Base-by-base conservation (phyloP, 176 grass and related monocot species). In the Sorghum bicolor region DNA sequence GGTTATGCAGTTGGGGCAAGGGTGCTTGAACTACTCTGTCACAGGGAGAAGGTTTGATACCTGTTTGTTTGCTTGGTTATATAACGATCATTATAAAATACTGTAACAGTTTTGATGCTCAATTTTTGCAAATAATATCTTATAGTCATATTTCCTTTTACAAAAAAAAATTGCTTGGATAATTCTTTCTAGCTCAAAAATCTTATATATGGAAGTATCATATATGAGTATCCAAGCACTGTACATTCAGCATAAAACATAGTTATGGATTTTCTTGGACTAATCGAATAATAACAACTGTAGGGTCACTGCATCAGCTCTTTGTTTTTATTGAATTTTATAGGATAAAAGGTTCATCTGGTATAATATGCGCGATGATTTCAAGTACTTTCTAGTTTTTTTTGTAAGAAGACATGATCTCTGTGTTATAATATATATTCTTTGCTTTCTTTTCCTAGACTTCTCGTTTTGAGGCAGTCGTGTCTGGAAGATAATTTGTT, bases 1-100 rank as follows among this genome's bases (percentile, higher is more conserved):
- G 96, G 96, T 62, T 98, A 95, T 90, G 91, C 91, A 86, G 91
- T 98, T 76, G 96, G 96, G 76, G 91, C 91, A 67, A 95, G 96
- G 93, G 87, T 95, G 74, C 93, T 98, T 75, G 96, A 98, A 87
- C 93, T 98, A 77, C 89, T 98, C 16, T 98, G 93, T 75, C 96
- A 95, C 77, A 90, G 96, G 74, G 96, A 98, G 44, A 98, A 98
- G 87, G 96, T 95, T 67, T 73, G 63, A 7, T 68, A 67, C 53
- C 47, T 8, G 26, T 44, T 55, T 66, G 44, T 71, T 58, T 17
- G 15, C 55, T 40, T 29, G 44, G 22, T 36, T 33, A 67, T 86
- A 65, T 67, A 73, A 17, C 43, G 41, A 14, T 9, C 36, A 41
- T 63, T 50, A 10, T 40, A 64, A 52, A 61, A 41, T 25, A 2